Evolutionary conservation across 106 monocot species (phyloP).

Genomic region (Agapanthus africanus): DNA sequence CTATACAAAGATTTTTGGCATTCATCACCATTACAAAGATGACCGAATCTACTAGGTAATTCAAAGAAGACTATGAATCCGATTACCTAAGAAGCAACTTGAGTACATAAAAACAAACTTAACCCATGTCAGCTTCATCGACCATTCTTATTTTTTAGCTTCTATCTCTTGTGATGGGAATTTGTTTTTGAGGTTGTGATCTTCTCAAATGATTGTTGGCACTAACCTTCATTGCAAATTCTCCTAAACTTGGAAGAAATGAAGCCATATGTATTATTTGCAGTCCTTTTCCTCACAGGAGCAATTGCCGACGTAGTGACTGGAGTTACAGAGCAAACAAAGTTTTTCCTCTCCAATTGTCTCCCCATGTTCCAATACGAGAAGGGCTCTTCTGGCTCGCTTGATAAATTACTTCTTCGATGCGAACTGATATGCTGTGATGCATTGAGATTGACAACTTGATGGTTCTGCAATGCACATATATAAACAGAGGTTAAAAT

Average conservation of each 20-base stretch:
- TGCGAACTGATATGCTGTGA: not conserved
- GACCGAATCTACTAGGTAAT: too few relatives aligned
- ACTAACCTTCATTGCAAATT: not conserved
- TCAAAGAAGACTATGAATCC: too few relatives aligned
- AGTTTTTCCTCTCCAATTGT: not conserved
- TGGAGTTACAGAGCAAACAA: not conserved
- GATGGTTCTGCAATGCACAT: not conserved
- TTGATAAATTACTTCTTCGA: not conserved
- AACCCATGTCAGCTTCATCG: too few relatives aligned
- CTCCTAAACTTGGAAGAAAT: not conserved
- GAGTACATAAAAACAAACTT: too few relatives aligned
- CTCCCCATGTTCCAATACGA: constrained; percentile 15
- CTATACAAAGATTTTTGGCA: too few relatives aligned
- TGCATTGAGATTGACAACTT: not conserved
- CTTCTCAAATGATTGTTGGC: too few relatives aligned
- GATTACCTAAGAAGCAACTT: too few relatives aligned
- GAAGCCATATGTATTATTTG: constrained; percentile 4
- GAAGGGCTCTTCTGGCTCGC: constrained; percentile 10
- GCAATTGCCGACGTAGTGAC: not conserved
- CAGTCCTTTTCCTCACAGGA: not conserved
- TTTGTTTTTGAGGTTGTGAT: too few relatives aligned
- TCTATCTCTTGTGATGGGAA: too few relatives aligned
- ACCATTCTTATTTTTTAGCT: too few relatives aligned
- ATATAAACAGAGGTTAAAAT: too few relatives aligned
- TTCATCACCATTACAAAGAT: too few relatives aligned